A percentile compares a stretch with the other conserved stretches of the same genome.
These are phyloP conservation scores for Lentinula sp. DNA, from an alignment of 768 basidiomycete species.

Conservation along the genomic window DNA sequence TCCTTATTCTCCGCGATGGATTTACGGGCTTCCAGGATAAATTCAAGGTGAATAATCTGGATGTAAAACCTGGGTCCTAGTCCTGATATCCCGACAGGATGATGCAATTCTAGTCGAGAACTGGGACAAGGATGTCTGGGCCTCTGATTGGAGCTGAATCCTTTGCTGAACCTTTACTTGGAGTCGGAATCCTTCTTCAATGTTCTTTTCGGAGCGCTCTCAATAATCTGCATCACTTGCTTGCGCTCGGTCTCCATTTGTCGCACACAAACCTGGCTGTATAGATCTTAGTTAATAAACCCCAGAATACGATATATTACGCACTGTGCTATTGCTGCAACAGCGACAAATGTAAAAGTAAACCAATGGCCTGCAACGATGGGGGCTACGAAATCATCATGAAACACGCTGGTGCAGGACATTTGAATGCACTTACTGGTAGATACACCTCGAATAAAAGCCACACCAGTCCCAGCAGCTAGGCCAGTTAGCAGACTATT, in stretches of 20 bases:
- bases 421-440: constrained; percentile 39
- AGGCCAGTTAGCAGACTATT: constrained; percentile 73
- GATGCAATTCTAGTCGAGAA: constrained; percentile 71
- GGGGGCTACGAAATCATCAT: constrained; percentile 33
- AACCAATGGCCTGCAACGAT: constrained; percentile 77
- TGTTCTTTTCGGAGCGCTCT: constrained; percentile 52
- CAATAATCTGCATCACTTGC: constrained; percentile 50
- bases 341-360: constrained; percentile 61
- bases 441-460: constrained; percentile 63
- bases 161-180: neutral
- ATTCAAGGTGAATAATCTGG: constrained; percentile 46
- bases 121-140: constrained; percentile 67
- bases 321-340: constrained; percentile 68
- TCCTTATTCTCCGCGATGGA: constrained; percentile 65
- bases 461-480: constrained; percentile 73
- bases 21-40: constrained; percentile 66
- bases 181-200: constrained; percentile 29
- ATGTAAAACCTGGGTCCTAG: neutral
- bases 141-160: constrained; percentile 28
- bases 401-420: neutral
- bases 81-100: constrained; percentile 29
- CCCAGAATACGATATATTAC: constrained; percentile 15
- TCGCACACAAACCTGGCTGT: constrained; percentile 61
- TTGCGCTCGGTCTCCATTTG: constrained; percentile 47
- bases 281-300: neutral